A percentile compares a stretch with the other conserved stretches of the same genome.
phyloP scores from a whole-genome alignment of 345 rosid species.

The Corchorus capsularis region DNA sequence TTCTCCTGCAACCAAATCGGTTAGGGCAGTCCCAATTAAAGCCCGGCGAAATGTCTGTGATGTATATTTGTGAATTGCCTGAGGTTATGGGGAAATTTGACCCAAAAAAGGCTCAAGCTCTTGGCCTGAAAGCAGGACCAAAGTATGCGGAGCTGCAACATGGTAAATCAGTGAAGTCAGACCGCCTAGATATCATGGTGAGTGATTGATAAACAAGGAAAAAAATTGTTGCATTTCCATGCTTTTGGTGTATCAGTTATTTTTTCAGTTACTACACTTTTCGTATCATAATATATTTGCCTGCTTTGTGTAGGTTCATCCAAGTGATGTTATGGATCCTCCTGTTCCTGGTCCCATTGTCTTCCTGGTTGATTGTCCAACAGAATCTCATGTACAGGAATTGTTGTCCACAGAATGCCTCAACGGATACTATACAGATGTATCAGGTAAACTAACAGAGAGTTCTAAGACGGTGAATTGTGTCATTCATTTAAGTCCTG shows the following conservation, averaged over 20 bases:
- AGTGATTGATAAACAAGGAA: conserved; percentile 25
- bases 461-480: conserved; percentile 59
- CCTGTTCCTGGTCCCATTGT: conserved; percentile 88
- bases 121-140: conserved; percentile 84
- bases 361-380: conserved; percentile 90
- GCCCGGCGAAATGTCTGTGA: conserved; percentile 80
- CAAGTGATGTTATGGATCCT: conserved; percentile 97
- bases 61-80: conserved; percentile 87
- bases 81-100: conserved; percentile 87
- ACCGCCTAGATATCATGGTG: conserved; percentile 64
- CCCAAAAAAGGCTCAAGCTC: conserved; percentile 71
- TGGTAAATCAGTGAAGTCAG: conserved; percentile 87
- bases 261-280: conserved; percentile 5
- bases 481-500: conserved; percentile 82
- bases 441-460: conserved; percentile 28
- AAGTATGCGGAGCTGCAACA: conserved; percentile 74
- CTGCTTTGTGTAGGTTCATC: conserved; percentile 62
- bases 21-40: conserved; percentile 40
- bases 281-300: conserved; percentile 19
- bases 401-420: conserved; percentile 54
- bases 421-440: conserved; percentile 50
- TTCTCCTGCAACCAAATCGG: conserved; percentile 49
- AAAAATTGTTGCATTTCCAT: conserved; percentile 1
- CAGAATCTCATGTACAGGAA: conserved; percentile 58
- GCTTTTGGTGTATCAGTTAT: conserved; percentile 17